Base-by-base conservation (phyloP, 2,329 filamentous ascomycete species). In the Pseudogymnoascus sp. region DNA sequence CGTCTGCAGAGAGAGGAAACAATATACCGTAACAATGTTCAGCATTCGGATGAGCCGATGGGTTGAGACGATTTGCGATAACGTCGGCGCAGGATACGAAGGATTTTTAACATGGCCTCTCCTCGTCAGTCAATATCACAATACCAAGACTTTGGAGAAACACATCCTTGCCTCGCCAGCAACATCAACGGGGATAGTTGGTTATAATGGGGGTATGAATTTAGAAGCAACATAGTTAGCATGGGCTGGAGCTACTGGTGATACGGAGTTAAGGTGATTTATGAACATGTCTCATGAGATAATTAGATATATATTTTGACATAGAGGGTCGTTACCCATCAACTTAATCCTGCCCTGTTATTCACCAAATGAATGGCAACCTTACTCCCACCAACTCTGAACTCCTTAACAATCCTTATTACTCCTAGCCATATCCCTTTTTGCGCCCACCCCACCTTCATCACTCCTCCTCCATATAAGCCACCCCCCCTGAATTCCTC, bases 21-120 rank as follows among this genome's bases (percentile, higher is more conserved):
- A 65, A 28, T 65, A 66, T 43, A 66, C 65, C 4, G 65, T 66
- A 11, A 62, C 56, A 2, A 63, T 66, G 37, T 66, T 65, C 43
- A 46, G 65, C 12, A 66, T 66, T n/a, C 46, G 65, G 3, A 66
- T 66, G 65, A 65, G 40, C 40, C 53, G 21, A 5, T 66, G 65
- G 65, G 65, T 66, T 7, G 61, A 61, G 9, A 59, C 40, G 16
- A 64, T 64, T 49, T 63, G 46, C 14, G 46, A 61, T 46, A 37
- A 42, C 49, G 3, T 56, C 25, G 49, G 49, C 14, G n/a, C n/a
- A 12, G 49, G 49, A 56, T 56, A 56, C 49, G 49, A 56, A 14
- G 49, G 9, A 16, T 56, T 56, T 11, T 56, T 56, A 36, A 5
- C 49, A 34, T 56, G 49, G 49, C 49, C 49, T 34, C 49, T 56